Conservation (phyloP, 1,284 basidiomycete genomes). For the Cystobasidium sp. region DNA sequence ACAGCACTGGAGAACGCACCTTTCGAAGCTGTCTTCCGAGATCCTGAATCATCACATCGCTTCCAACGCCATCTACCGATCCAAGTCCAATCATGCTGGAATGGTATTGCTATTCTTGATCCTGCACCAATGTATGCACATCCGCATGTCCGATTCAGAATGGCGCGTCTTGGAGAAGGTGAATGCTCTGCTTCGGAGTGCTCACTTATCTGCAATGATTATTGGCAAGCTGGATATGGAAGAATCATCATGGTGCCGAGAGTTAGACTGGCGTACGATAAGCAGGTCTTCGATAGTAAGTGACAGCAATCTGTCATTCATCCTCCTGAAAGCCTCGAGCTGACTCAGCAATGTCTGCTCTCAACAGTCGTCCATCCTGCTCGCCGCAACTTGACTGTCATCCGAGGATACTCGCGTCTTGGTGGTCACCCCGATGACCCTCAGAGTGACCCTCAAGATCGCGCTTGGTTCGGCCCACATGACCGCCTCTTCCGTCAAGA, state of each 20-base stretch:
- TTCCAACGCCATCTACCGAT: slow-evolving; percentile 89
- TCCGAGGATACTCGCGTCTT: slow-evolving; percentile 83
- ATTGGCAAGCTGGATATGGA: slow-evolving; percentile 72
- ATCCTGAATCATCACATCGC: slow-evolving; percentile 70
- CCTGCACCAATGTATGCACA: slow-evolving; percentile 88
- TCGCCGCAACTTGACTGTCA: slow-evolving; percentile 86
- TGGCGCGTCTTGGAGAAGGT: slow-evolving; percentile 76
- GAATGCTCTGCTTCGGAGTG: slow-evolving; percentile 94
- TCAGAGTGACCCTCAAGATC: slow-evolving; percentile 88
- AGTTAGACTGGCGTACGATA: slow-evolving; percentile 90
- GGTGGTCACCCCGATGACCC: slow-evolving; percentile 93
- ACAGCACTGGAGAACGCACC: slow-evolving; percentile 95
- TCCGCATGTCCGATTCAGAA: slow-evolving; percentile 86
- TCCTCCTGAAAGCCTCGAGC: slow-evolving; percentile 61
- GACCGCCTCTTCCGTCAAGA: slow-evolving; percentile 87
- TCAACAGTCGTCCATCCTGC: slow-evolving; percentile 80
- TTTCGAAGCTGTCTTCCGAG: slow-evolving; percentile 88
- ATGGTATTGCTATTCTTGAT: slow-evolving; percentile 84
- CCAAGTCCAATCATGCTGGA: slow-evolving; percentile 96
- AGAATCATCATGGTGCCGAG: slow-evolving; percentile 94
- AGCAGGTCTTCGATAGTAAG: slow-evolving; percentile 22
- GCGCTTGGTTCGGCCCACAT: slow-evolving; percentile 92
- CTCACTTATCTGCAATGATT: slow-evolving; percentile 85
- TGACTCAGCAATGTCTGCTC: slow-evolving; percentile 59
- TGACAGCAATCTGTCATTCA: slow-evolving; percentile 3